Evolutionary conservation across 2,329 filamentous ascomycete species (phyloP).

Genomic region (Knufia petricola): DNA sequence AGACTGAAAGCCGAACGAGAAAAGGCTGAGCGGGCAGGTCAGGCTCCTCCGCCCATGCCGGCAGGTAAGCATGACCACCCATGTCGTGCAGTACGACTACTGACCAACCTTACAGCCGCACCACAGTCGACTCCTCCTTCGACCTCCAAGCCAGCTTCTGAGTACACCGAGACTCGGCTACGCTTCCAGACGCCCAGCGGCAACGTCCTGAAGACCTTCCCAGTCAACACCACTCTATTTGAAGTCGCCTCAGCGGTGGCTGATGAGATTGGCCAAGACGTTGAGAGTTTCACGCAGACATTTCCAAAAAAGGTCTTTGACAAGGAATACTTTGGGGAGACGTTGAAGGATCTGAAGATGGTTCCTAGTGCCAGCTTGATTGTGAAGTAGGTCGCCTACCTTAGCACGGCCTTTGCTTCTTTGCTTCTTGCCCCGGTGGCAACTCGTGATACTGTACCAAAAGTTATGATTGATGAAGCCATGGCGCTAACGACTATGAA

Average conservation of each 20-base stretch:
- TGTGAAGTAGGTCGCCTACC: slow-evolving; percentile 39
- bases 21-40: slow-evolving; percentile 78
- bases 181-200: slow-evolving; percentile 67
- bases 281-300: slow-evolving; percentile 71
- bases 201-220: slow-evolving; percentile 76
- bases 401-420: neutral
- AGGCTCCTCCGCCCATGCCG: slow-evolving; percentile 31
- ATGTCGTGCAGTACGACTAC: slow-evolving; percentile 32
- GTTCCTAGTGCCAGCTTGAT: slow-evolving; percentile 86
- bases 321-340: slow-evolving; percentile 73
- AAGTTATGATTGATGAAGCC: slow-evolving; percentile 4
- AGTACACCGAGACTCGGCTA: slow-evolving; percentile 71
- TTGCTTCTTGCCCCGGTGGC: neutral
- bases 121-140: slow-evolving; percentile 40
- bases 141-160: slow-evolving; percentile 54
- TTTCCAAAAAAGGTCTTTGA: slow-evolving; percentile 78
- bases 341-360: slow-evolving; percentile 82
- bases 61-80: slow-evolving; percentile 1
- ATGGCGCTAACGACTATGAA: slow-evolving; percentile 17
- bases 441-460: neutral
- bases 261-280: slow-evolving; percentile 58
- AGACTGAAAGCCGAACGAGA: slow-evolving; percentile 74
- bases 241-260: slow-evolving; percentile 73
- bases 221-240: slow-evolving; percentile 83
- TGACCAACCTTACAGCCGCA: slow-evolving; percentile 33